Evolutionary conservation across 768 basidiomycete genomes (phyloP).

Genomic region (Xanthoconium stramineum): DNA sequence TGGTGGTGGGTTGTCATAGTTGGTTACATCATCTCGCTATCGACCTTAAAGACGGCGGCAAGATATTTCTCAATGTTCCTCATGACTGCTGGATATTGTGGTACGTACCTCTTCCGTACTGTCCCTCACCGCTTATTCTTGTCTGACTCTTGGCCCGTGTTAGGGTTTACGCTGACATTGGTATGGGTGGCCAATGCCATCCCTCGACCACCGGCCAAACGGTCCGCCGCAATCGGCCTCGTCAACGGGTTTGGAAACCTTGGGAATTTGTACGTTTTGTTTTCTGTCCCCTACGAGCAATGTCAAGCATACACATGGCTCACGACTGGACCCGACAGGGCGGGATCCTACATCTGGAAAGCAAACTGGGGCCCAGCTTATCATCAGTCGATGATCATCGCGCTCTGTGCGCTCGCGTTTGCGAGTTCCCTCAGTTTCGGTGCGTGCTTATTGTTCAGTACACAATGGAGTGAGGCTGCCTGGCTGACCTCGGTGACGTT

Average conservation of each 20-base stretch:
- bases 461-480: no score
- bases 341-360: conserved; percentile 62
- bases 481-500: no score
- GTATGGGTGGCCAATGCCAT: neutral
- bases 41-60: neutral
- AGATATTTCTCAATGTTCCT: neutral
- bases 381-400: conserved; percentile 59
- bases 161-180: neutral
- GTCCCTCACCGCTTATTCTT: neutral
- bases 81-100: neutral
- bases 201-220: neutral
- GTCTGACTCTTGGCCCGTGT: neutral
- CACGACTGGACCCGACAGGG: conserved; percentile 31
- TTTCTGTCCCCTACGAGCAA: no score
- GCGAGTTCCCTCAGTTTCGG: conserved; percentile 33
- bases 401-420: conserved; percentile 30
- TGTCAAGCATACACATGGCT: no score
- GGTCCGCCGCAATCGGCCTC: neutral
- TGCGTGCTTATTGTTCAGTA: conserved; percentile 6
- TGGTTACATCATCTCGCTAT: neutral
- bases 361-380: conserved; percentile 57
- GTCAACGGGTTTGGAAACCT: neutral
- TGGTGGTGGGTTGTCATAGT: neutral
- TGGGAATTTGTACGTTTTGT: neutral
- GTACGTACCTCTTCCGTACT: neutral